Base-by-base conservation (phyloP, 306 rosid species). In the Casuarina equisetifolia region DNA sequence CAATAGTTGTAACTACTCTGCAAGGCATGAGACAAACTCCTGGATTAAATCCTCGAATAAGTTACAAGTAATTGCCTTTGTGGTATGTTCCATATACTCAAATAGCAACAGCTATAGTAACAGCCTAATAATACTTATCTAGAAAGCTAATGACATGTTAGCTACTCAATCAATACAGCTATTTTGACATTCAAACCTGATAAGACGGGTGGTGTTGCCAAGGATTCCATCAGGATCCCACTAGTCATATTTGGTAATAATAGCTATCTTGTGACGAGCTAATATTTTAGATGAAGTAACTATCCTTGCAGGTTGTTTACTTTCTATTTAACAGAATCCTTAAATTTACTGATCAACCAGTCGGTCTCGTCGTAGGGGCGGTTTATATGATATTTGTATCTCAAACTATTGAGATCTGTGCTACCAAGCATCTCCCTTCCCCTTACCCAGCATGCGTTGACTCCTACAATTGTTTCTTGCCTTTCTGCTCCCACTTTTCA, bases 241-340 rank as follows among this genome's bases (percentile, higher is more conserved):
- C 32, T 25, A 25, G 32, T 25, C 32, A 25, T 25, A 25, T 25
- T 25, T 25, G 32, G 55, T 43, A 53, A 50, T 52, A 17, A 59
- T 4, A 52, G 3, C 64, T 20, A 52, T 51, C 40, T 52, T 5
- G 44, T 5, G 66, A 69, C 19, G 51, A 46, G 54, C 55, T 69
- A 48, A 63, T 49, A 51, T 52, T 69, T 69, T 67, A 75, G 50
- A 58, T 59, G 66, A 16, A 69, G 76, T 72, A 78, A 61, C 4
- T 12, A 19, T 70, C 36, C 42, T 39, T 6, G 52, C 54, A 42
- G 45, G 54, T 45, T 84, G 54, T 36, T 58, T n/a, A 10, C 43
- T 66, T 42, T 11, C 11, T 66, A n/a, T 52, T 61, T 42, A 68
- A 57, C 69, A 36, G 55, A 44, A n/a, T 66, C 54, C 42, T 61